A percentile compares a stretch with the other conserved stretches of the same genome.
Conservation (phyloP, 2,329 filamentous ascomycete species). For the Setomelanomma holmii region DNA sequence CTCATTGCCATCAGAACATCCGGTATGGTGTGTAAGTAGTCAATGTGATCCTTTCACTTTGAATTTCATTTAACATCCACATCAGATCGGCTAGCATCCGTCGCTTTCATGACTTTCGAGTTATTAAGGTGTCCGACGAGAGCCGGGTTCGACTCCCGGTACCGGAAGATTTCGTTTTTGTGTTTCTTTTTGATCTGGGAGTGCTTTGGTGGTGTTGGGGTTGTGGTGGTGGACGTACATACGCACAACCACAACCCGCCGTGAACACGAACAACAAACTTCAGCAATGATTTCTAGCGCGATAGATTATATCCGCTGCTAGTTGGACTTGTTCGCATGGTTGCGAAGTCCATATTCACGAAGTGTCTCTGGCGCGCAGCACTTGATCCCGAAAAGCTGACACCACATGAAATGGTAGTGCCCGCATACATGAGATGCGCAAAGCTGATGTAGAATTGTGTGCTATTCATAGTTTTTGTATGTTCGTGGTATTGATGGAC, state of each 20-base stretch:
- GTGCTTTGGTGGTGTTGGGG: background rate
- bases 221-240: background rate
- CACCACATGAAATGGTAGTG: too few relatives aligned
- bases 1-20: background rate
- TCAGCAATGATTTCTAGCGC: background rate
- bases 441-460: too few relatives aligned
- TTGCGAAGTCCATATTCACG: too few relatives aligned
- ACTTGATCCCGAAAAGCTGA: too few relatives aligned
- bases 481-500: too few relatives aligned
- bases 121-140: conserved; percentile 21
- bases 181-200: background rate
- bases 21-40: background rate
- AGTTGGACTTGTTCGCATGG: background rate
- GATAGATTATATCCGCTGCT: background rate
- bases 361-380: too few relatives aligned
- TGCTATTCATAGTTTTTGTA: too few relatives aligned
- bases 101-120: conserved; percentile 29
- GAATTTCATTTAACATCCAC: background rate
- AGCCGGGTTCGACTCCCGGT: conserved; percentile 40
- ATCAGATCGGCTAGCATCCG: conserved; percentile 33
- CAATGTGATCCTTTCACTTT: background rate
- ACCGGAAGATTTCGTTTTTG: conserved; percentile 26
- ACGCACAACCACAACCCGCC: background rate
- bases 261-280: background rate
- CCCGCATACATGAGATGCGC: too few relatives aligned